A percentile compares a stretch with the other conserved stretches of the same genome.
These are phyloP conservation scores for Hypoxylon trugodes DNA, from an alignment of 495 filamentous ascomycete species.

Conservation along the genomic window DNA sequence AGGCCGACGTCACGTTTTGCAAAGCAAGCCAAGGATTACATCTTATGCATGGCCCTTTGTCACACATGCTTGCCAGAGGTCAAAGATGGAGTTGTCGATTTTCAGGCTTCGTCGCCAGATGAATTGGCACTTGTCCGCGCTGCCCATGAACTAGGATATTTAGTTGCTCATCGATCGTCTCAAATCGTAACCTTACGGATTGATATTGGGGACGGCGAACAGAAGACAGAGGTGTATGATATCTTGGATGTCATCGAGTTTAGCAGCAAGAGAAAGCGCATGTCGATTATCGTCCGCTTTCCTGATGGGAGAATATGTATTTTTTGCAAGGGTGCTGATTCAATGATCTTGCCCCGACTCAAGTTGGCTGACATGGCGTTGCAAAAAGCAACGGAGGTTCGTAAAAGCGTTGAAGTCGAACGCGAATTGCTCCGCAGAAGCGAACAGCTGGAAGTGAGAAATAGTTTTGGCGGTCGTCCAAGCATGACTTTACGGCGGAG, in stretches of 20 bases:
- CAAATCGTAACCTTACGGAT: conserved; percentile 52
- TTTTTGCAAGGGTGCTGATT: conserved; percentile 91
- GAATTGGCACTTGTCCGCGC: conserved; percentile 83
- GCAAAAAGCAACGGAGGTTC: conserved; percentile 77
- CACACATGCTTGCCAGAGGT: conserved; percentile 89
- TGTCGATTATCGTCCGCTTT: conserved; percentile 90
- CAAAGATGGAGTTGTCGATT: conserved; percentile 68
- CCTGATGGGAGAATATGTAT: conserved; percentile 82
- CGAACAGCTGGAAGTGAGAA: conserved; percentile 53
- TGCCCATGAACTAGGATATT: conserved; percentile 82
- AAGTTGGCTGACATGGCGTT: conserved; percentile 74
- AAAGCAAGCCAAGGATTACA: conserved; percentile 79
- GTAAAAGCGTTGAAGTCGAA: conserved; percentile 69
- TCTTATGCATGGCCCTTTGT: conserved; percentile 84
- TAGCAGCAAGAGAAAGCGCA: conserved; percentile 86
- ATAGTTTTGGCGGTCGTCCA: conserved; percentile 68
- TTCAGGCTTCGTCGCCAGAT: conserved; percentile 89
- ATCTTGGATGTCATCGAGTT: conserved; percentile 90
- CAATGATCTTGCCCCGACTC: conserved; percentile 73
- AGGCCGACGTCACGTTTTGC: conserved; percentile 83
- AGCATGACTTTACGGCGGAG: conserved; percentile 66
- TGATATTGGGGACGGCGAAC: conserved; percentile 40
- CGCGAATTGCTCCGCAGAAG: conserved; percentile 51
- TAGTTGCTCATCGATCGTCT: conserved; percentile 67
- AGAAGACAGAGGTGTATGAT: conserved; percentile 67